Percentiles rank a stretch among this genome's conserved stretches.
Evolutionary conservation across 2,329 filamentous ascomycete genomes (phyloP).

Genomic region (Aspergillus ibericus): DNA sequence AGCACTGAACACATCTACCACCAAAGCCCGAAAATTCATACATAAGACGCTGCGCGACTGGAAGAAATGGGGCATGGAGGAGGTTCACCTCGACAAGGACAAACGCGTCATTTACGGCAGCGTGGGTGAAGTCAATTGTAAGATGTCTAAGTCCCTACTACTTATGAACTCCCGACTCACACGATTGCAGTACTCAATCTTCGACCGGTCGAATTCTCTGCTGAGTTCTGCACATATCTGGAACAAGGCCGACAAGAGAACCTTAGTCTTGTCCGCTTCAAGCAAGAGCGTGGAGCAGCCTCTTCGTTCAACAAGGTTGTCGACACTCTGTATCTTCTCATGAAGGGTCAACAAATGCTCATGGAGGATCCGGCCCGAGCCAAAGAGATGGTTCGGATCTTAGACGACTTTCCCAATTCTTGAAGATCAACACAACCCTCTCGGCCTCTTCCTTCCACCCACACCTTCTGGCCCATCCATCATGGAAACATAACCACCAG

Average conservation of each 20-base stretch:
- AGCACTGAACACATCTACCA: constrained; percentile 71
- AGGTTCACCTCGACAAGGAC: constrained; percentile 75
- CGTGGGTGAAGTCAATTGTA: constrained; percentile 76
- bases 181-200: constrained; percentile 66
- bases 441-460: no score
- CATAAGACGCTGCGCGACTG: constrained; percentile 74
- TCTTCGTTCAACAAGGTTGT: constrained; percentile 84
- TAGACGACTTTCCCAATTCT: constrained; percentile 29
- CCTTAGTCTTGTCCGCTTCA: constrained; percentile 79
- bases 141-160: constrained; percentile 39
- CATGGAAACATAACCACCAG: no score
- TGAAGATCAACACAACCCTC: neutral
- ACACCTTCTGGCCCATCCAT: no score
- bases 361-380: constrained; percentile 66
- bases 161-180: constrained; percentile 4
- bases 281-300: constrained; percentile 86
- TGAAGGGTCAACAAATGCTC: constrained; percentile 65
- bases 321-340: constrained; percentile 69
- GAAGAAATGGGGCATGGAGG: constrained; percentile 76
- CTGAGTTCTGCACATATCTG: constrained; percentile 84
- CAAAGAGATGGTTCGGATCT: constrained; percentile 63
- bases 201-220: constrained; percentile 83
- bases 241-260: constrained; percentile 77
- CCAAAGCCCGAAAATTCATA: constrained; percentile 75
- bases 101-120: constrained; percentile 77